Evolutionary conservation across 2,329 filamentous ascomycete species (phyloP), one percentile per base, ranked within the genome.

Genomic region (Penicillium vulpinum): DNA sequence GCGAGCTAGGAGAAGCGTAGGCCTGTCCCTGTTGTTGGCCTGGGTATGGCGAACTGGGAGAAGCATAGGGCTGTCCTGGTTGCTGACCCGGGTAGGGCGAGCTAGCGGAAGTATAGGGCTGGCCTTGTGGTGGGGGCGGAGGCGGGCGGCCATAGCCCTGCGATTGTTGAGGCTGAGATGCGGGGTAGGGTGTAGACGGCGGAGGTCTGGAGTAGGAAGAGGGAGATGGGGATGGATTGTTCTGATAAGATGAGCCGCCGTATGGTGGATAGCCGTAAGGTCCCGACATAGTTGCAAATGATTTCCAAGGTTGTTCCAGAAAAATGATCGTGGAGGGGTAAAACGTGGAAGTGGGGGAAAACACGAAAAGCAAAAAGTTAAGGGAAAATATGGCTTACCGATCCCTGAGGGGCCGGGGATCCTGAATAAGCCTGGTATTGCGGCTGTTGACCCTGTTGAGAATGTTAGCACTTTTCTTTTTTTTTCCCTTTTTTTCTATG

Each of bases 391-490:
- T 62, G 58, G 69, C 74, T 73, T 76, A 76, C 74, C 69, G 73
- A 65, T 63, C 67, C 68, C 59, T 68, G 66, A 49, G 66, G 63
- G 57, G 69, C 67, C 59, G 68, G 58, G 45, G 67, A 70, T 65
- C 77, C 79, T 65, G 78, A 79, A 70, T 82, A 85, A 62, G 83
- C 79, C 75, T 85, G 82, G 73, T 85, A 85, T 67, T 79, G 76
- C 59, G 72, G 74, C 64, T 81, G 78, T 50, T 59, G 59, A 40
- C 21, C 46, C 54, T 55, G 38, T n/a, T 15, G 26, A 13, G 26
- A 18, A 52, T 4, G 8, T 52, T 24, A 52, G 31, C 40, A 45
- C 29, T 15, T 36, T 21, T 16, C 11, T 8, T 22, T 35, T 46
- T 51, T 24, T 53, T 41, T 35, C 4, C 16, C 4, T 35, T 33